phyloP scores from a whole-genome alignment of 352 stramenopile species.

The Pythium plurisporium region DNA sequence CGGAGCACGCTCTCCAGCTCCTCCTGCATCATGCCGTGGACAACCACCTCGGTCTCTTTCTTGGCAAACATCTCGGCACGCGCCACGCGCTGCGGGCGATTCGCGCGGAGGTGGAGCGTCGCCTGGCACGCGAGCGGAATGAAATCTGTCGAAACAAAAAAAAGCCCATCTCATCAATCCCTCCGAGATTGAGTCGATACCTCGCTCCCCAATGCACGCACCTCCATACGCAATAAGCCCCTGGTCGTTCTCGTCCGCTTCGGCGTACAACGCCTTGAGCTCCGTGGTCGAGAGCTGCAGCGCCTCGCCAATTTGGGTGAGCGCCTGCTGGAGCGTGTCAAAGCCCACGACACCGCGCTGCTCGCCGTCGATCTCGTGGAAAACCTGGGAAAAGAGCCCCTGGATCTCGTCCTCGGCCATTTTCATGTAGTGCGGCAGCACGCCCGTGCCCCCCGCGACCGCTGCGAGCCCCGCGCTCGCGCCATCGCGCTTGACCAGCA shows the following conservation, averaged over 20 bases:
- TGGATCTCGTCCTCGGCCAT: constrained; percentile 56
- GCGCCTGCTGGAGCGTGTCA: constrained; percentile 40
- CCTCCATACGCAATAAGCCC: constrained; percentile 40
- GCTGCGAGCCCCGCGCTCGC: constrained; percentile 8
- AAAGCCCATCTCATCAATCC: not conserved
- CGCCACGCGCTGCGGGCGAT: constrained; percentile 36
- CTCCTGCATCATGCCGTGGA: constrained; percentile 81
- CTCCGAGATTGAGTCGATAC: no score
- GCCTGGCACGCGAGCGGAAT: constrained; percentile 45
- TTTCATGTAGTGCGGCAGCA: constrained; percentile 46
- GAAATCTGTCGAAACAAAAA: constrained; percentile 29
- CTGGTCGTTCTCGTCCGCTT: constrained; percentile 64
- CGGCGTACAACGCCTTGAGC: constrained; percentile 53
- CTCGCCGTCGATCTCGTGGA: constrained; percentile 41
- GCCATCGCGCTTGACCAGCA: constrained; percentile 38
- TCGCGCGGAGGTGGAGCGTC: constrained; percentile 39
- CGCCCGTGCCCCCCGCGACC: not conserved
- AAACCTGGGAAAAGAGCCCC: constrained; percentile 34
- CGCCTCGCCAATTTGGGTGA: constrained; percentile 39
- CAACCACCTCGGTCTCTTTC: constrained; percentile 40
- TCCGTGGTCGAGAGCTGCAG: constrained; percentile 56
- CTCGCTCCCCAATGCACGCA: no score
- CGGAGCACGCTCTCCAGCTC: constrained; percentile 75
- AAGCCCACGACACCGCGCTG: constrained; percentile 36
- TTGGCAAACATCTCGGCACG: constrained; percentile 42